Evolutionary conservation across 192 early-diverging fungal genomes (phyloP).

Genomic region (Coemansia sp.): DNA sequence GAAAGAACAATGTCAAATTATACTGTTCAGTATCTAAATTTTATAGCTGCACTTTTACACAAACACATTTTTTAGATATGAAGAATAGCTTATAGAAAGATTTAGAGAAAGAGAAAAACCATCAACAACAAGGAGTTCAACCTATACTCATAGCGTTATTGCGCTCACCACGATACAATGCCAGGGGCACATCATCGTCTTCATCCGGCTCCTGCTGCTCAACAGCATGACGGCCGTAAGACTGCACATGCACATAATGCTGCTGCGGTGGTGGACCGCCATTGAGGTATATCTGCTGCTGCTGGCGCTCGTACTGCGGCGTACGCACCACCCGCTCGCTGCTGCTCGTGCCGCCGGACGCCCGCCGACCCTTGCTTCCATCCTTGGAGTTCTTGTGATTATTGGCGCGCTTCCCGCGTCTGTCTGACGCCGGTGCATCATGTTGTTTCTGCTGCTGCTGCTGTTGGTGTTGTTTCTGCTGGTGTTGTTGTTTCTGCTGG

Average conservation of each 20-base stretch:
- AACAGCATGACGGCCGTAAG: background rate
- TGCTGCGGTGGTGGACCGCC: conserved; percentile 5
- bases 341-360: conserved; percentile 13
- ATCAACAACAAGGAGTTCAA: background rate
- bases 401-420: conserved; percentile 20
- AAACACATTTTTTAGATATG: too few relatives aligned
- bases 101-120: conserved; percentile 4
- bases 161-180: conserved; percentile 55
- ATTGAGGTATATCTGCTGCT: conserved; percentile 51
- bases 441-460: conserved; percentile 7
- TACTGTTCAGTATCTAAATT: too few relatives aligned
- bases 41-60: background rate
- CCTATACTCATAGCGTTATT: conserved; percentile 50
- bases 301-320: conserved; percentile 54
- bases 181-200: conserved; percentile 63
- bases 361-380: conserved; percentile 24
- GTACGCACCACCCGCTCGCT: conserved; percentile 44
- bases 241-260: background rate
- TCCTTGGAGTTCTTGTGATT: conserved; percentile 31
- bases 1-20: too few relatives aligned
- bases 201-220: conserved; percentile 48
- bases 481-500: conserved; percentile 40
- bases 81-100: too few relatives aligned
- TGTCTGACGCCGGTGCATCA: conserved; percentile 6
- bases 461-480: conserved; percentile 6